Conservation (phyloP, 257 asterid species). For the Salvia hispanica region DNA sequence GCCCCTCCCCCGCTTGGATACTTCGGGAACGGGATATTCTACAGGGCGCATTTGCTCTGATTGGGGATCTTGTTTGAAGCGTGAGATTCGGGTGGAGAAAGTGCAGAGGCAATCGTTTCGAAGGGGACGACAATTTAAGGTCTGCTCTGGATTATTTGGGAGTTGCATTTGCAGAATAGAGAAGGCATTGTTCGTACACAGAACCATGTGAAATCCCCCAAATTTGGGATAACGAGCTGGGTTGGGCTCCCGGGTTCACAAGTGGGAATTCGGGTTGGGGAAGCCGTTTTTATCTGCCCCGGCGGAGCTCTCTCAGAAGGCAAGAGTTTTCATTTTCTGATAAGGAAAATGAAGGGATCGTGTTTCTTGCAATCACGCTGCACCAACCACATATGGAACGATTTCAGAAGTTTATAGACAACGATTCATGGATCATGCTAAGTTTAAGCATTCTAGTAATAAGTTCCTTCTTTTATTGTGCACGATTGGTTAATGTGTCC, state of each 20-base stretch:
- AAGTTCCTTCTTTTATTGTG: no score
- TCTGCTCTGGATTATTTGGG: constrained; percentile 69
- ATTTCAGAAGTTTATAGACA: constrained; percentile 44
- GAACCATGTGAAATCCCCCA: constrained; percentile 50
- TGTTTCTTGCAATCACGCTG: constrained; percentile 51
- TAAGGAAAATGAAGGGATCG: no score
- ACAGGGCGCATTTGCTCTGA: no score
- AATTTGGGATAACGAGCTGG: constrained; percentile 59
- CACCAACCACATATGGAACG: constrained; percentile 53
- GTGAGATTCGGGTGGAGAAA: no score
- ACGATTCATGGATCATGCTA: constrained; percentile 17
- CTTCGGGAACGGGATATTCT: no score
- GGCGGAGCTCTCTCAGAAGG: constrained; percentile 34
- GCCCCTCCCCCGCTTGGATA: background rate
- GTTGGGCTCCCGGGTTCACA: constrained; percentile 32
- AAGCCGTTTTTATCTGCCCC: constrained; percentile 57
- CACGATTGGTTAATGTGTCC: no score
- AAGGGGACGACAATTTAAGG: constrained; percentile 52
- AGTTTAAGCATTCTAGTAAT: no score
- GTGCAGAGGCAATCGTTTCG: constrained; percentile 46
- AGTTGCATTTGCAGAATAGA: constrained; percentile 32
- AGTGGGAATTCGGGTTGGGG: constrained; percentile 77
- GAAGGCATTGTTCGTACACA: constrained; percentile 36
- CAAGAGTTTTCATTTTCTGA: constrained; percentile 32
- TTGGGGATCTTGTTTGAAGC: no score